Percentiles rank a stretch among this genome's conserved stretches.
Conservation (phyloP, 1,139 yeast genomes). For the Wickerhamomyces sp. region DNA sequence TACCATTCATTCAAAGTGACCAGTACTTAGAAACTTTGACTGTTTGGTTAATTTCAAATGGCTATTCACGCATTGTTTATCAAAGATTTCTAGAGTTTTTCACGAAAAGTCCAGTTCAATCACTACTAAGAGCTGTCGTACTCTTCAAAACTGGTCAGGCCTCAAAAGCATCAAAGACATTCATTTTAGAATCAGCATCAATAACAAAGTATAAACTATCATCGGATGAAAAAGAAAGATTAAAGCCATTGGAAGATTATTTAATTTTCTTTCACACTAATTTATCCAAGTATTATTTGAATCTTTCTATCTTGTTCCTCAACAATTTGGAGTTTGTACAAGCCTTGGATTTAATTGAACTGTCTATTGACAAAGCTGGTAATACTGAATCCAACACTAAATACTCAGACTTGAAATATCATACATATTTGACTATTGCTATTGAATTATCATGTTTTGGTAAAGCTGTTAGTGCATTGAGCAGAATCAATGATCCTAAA, state of each 20-base stretch:
- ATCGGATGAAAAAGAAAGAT: constrained; percentile 8
- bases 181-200: constrained; percentile 20
- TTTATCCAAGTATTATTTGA: constrained; percentile 23
- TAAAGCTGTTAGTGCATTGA: constrained; percentile 20
- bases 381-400: constrained; percentile 19
- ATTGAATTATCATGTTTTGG: constrained; percentile 22
- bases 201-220: constrained; percentile 22
- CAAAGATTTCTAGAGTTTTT: constrained; percentile 13
- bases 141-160: constrained; percentile 22
- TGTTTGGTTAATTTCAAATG: constrained; percentile 20
- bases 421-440: constrained; percentile 22
- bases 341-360: constrained; percentile 23
- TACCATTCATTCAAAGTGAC: constrained; percentile 18
- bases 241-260: constrained; percentile 17
- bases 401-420: constrained; percentile 18
- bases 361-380: constrained; percentile 27
- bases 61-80: constrained; percentile 10
- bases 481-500: constrained; percentile 11
- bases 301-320: constrained; percentile 20
- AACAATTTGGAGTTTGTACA: constrained; percentile 18
- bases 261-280: constrained; percentile 18
- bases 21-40: constrained; percentile 23
- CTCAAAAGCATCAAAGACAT: constrained; percentile 22
- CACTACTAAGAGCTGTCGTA: constrained; percentile 25
- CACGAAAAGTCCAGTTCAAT: constrained; percentile 19